These are phyloP conservation scores for Rugonectria rugulosa DNA, from an alignment of 2,329 filamentous ascomycete species.

Conservation along the genomic window DNA sequence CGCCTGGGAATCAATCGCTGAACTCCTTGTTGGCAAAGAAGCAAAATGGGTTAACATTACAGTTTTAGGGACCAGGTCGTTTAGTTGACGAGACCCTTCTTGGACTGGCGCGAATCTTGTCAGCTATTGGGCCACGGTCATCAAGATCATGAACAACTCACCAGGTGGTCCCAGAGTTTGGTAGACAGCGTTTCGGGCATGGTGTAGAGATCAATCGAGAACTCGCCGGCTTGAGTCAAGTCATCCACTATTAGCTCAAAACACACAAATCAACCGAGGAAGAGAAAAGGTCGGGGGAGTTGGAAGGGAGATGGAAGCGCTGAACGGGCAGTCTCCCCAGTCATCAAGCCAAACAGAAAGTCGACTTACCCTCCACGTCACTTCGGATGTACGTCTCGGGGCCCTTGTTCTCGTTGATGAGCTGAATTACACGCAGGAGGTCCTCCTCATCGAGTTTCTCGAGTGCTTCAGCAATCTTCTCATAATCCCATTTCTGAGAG, in stretches of 20 bases:
- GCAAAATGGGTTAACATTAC: constrained; percentile 31
- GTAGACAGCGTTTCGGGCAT: constrained; percentile 88
- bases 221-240: constrained; percentile 78
- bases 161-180: constrained; percentile 91
- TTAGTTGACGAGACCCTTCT: constrained; percentile 52
- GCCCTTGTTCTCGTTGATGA: constrained; percentile 97
- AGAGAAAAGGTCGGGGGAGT: constrained; percentile 16
- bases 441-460: constrained; percentile 93
- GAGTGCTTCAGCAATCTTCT: constrained; percentile 93
- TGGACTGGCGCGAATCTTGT: constrained; percentile 40
- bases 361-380: constrained; percentile 84
- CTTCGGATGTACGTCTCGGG: constrained; percentile 97
- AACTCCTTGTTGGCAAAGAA: constrained; percentile 25
- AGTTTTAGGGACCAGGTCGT: constrained; percentile 15
- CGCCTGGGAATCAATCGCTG: constrained; percentile 31
- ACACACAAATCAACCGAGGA: constrained; percentile 43
- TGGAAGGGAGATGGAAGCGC: neutral
- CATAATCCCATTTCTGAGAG: constrained; percentile 80
- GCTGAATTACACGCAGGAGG: constrained; percentile 90
- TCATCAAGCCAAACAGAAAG: constrained; percentile 3
- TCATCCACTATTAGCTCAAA: constrained; percentile 46
- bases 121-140: constrained; percentile 5
- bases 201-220: constrained; percentile 98
- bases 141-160: constrained; percentile 39
- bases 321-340: neutral